A percentile compares a stretch with the other conserved stretches of the same genome.
These are phyloP conservation scores for Microdochium paspali DNA, from an alignment of 2,329 filamentous ascomycete species.

Conservation along the genomic window DNA sequence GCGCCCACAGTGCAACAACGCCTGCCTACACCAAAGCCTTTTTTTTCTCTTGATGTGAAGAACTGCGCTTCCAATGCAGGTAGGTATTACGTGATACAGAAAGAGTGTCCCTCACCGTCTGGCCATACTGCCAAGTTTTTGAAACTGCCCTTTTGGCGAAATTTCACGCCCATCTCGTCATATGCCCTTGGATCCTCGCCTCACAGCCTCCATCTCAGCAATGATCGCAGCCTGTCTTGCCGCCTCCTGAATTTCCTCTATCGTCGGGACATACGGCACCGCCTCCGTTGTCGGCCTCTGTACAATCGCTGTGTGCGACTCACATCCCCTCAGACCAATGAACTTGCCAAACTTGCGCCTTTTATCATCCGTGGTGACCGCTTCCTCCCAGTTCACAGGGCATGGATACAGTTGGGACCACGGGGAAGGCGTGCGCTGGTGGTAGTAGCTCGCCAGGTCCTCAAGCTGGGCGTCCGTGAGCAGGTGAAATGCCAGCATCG, in stretches of 20 bases:
- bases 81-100: background rate
- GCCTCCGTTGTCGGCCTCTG: too few species aligned
- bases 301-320: conserved; percentile 31
- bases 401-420: conserved; percentile 55
- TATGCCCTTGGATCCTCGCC: background rate
- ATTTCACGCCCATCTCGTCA: too few species aligned
- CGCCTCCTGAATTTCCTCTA: background rate
- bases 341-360: conserved; percentile 63
- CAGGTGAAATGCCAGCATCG: conserved; percentile 63
- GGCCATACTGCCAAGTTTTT: too few species aligned
- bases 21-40: background rate
- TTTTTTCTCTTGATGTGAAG: background rate
- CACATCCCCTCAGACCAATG: conserved; percentile 59
- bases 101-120: too few species aligned
- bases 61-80: too few species aligned
- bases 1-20: background rate
- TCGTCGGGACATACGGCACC: conserved; percentile 19
- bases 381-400: conserved; percentile 51
- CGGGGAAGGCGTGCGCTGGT: conserved; percentile 51
- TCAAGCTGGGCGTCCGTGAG: conserved; percentile 64
- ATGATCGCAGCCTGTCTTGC: background rate
- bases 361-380: conserved; percentile 55
- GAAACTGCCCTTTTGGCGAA: too few species aligned
- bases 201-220: background rate
- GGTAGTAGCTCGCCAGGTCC: conserved; percentile 61